Evolutionary conservation across 1,284 basidiomycete species (phyloP).

Genomic region (Irpex sp.): DNA sequence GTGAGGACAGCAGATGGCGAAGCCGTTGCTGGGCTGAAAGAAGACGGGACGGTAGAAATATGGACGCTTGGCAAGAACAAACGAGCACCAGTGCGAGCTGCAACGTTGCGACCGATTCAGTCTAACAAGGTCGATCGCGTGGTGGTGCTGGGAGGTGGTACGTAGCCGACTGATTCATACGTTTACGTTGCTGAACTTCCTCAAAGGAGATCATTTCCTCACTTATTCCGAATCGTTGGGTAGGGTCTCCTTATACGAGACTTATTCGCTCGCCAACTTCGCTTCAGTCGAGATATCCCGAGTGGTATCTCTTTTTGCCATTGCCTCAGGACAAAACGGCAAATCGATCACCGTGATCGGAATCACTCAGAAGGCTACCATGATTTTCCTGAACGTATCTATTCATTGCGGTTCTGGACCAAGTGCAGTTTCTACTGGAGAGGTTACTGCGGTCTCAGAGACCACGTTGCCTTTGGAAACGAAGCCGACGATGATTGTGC

Average conservation of each 20-base stretch:
- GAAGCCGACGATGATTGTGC: constrained; percentile 58
- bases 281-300: constrained; percentile 44
- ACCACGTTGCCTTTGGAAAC: constrained; percentile 46
- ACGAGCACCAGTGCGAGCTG: not conserved
- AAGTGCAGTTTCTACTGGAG: constrained; percentile 14
- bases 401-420: constrained; percentile 1
- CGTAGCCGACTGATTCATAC: constrained; percentile 13
- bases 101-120: not conserved
- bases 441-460: constrained; percentile 40
- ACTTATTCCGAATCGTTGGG: constrained; percentile 40
- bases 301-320: constrained; percentile 58
- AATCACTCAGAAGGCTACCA: constrained; percentile 18
- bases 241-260: not conserved
- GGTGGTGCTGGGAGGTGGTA: constrained; percentile 64
- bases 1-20: constrained; percentile 74
- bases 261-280: not conserved
- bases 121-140: constrained; percentile 49
- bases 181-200: not conserved
- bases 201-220: constrained; percentile 34
- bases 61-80: constrained; percentile 44
- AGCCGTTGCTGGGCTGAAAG: constrained; percentile 63
- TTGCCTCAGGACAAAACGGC: constrained; percentile 35
- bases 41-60: constrained; percentile 51
- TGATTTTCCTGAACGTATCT: constrained; percentile 18
- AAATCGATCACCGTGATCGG: constrained; percentile 24